A percentile compares a stretch with the other conserved stretches of the same genome.
phyloP scores from a whole-genome alignment of 2,329 filamentous ascomycete genomes.

The Ascomycota sp. region DNA sequence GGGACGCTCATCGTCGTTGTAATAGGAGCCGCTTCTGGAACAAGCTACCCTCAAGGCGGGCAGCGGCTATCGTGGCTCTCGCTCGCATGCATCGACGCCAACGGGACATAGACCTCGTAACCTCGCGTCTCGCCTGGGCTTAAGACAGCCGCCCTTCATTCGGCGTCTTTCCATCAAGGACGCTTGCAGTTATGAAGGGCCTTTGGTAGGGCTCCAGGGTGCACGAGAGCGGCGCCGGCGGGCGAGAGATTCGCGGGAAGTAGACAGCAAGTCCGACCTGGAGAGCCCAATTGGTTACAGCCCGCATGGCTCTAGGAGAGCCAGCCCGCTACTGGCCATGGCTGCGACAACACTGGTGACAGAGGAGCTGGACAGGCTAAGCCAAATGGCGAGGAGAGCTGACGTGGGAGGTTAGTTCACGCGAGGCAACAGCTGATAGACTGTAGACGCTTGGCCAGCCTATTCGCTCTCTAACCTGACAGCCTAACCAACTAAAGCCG shows the following conservation, averaged over 20 bases:
- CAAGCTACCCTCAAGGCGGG: constrained; percentile 2
- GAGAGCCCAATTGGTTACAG: constrained; percentile 6
- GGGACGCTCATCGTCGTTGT: background rate
- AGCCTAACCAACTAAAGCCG: no score
- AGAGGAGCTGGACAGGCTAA: constrained; percentile 13
- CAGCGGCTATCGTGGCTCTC: constrained; percentile 4
- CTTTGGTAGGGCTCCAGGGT: constrained; percentile 4
- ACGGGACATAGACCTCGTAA: constrained; percentile 6
- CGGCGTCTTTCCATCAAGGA: constrained; percentile 4
- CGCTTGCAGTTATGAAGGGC: constrained; percentile 1
- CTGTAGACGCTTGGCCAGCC: no score
- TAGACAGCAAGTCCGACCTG: constrained; percentile 6
- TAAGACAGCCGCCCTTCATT: constrained; percentile 8
- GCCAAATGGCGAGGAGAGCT: constrained; percentile 6
- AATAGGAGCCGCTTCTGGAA: background rate
- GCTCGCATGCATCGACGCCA: constrained; percentile 8
- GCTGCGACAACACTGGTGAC: constrained; percentile 10
- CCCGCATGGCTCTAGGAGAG: constrained; percentile 5
- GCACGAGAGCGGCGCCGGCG: constrained; percentile 11
- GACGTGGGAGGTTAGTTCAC: background rate
- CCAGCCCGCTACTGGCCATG: constrained; percentile 8
- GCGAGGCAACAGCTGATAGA: no score
- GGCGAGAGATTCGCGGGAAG: constrained; percentile 10
- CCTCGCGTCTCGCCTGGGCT: constrained; percentile 7
- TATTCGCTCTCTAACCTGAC: no score